phyloP scores from a whole-genome alignment of 306 rosid species.

The Leucaena leucocephala region DNA sequence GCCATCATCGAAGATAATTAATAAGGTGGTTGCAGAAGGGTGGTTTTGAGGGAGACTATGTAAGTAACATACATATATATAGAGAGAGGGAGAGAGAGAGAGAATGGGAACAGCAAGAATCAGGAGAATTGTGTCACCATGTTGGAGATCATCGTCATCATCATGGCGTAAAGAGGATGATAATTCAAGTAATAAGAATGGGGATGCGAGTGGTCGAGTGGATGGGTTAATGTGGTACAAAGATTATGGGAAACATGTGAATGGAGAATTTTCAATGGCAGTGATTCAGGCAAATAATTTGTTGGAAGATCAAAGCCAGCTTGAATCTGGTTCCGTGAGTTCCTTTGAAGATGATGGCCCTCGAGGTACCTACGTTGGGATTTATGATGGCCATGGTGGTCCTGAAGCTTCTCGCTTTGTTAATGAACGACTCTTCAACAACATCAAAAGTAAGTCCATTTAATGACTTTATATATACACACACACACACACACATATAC shows the following conservation, averaged over 20 bases:
- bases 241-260: slow-evolving; percentile 71
- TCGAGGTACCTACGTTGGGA: slow-evolving; percentile 83
- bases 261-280: slow-evolving; percentile 97
- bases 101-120: slow-evolving; percentile 66
- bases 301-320: slow-evolving; percentile 94
- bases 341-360: slow-evolving; percentile 54
- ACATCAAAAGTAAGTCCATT: slow-evolving; percentile 67
- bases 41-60: slow-evolving; percentile 80
- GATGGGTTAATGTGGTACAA: slow-evolving; percentile 87
- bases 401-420: slow-evolving; percentile 87
- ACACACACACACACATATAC: too few species aligned
- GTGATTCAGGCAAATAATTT: slow-evolving; percentile 91
- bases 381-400: slow-evolving; percentile 98
- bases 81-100: neutral
- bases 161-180: slow-evolving; percentile 29
- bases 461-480: too few species aligned
- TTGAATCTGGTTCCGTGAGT: slow-evolving; percentile 87
- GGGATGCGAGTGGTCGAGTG: slow-evolving; percentile 64
- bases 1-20: neutral
- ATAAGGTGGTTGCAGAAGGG: slow-evolving; percentile 13
- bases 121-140: slow-evolving; percentile 73
- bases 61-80: slow-evolving; percentile 46
- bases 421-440: slow-evolving; percentile 62
- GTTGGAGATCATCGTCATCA: slow-evolving; percentile 60
- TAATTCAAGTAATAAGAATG: slow-evolving; percentile 52